These are phyloP conservation scores for Dicorynia guianensis DNA, from an alignment of 306 rosid species.

Conservation along the genomic window DNA sequence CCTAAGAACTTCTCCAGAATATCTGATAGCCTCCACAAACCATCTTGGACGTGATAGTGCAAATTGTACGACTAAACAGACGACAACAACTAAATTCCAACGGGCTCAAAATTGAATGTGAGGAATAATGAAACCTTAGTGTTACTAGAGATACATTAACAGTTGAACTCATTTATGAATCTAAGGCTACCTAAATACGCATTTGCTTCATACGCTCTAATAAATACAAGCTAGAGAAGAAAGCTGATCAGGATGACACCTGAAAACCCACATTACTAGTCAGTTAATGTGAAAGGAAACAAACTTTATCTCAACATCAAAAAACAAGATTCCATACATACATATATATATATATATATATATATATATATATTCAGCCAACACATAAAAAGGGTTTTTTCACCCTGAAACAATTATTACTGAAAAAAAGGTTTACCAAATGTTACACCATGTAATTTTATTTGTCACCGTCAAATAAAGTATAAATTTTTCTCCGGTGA, in stretches of 20 bases:
- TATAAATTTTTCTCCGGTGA: conserved; percentile 37
- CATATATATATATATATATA: conserved; percentile 27
- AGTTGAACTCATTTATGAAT: no score
- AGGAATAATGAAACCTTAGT: no score
- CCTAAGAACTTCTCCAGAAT: no score
- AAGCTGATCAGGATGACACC: conserved; percentile 18
- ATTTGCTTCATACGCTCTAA: neutral
- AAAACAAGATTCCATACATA: conserved; percentile 29
- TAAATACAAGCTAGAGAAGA: neutral
- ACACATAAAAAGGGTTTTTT: conserved; percentile 44
- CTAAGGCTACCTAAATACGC: neutral
- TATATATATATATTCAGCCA: conserved; percentile 32
- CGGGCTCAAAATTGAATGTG: no score
- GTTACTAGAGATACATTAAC: no score
- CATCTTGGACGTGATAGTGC: no score
- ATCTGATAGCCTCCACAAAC: no score
- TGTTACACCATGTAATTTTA: conserved; percentile 45
- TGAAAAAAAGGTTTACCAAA: conserved; percentile 39
- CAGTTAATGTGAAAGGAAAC: conserved; percentile 29
- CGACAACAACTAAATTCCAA: no score
- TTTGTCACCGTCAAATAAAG: conserved; percentile 49
- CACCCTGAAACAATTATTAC: conserved; percentile 64
- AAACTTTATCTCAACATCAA: conserved; percentile 47
- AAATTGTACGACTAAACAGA: no score
- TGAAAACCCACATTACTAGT: conserved; percentile 26